Base-by-base conservation (phyloP, 331 rosid genomes). In the Saraca asoca region DNA sequence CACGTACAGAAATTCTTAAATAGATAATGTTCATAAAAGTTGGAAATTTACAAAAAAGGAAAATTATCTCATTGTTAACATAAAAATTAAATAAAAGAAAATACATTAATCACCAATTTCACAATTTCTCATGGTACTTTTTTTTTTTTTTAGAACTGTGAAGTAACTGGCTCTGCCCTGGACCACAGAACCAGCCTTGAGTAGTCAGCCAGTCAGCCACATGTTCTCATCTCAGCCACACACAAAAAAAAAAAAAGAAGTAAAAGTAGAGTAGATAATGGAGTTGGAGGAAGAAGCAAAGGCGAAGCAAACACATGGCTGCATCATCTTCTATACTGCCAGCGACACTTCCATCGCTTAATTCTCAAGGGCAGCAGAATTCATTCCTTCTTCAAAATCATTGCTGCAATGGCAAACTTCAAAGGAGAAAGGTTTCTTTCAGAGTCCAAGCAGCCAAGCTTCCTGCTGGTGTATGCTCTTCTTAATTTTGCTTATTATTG, bases 401-500 rank as follows among this genome's bases (percentile, higher is more conserved):
- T 62, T 37, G 8, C 39, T 50, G 15, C 0, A 74, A 55, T 35
- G 31, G 7, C 20, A 20, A 69, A 20, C 19, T 39, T 66, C 50
- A 58, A 52, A 76, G 55, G 8, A 76, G 45, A 20, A 78, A 71
- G 24, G 35, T 53, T 60, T 54, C 83, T 60, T 84, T 85, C 70
- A 54, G 66, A 53, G 81, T 87, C 15, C 81, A 54, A 74, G 98
- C 97, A 42, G 88, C 70, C 10, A 93, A 90, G 71, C 77, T 83
- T 44, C 96, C 98, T 51, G 70, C 85, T 54, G 97, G 97, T 52
- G 96, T 93, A 84, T 10, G 87, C 43, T 31, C 66, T 65, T 51
- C 44, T 17, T 39, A 66, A 13, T 62, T 17, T 61, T 54, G 31
- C 5, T 51, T 54, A 50, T 75, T 6, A 13, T 64, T 11, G 7